Base-by-base conservation (phyloP, 352 stramenopile genomes). In the Pythium phragmiticola region DNA sequence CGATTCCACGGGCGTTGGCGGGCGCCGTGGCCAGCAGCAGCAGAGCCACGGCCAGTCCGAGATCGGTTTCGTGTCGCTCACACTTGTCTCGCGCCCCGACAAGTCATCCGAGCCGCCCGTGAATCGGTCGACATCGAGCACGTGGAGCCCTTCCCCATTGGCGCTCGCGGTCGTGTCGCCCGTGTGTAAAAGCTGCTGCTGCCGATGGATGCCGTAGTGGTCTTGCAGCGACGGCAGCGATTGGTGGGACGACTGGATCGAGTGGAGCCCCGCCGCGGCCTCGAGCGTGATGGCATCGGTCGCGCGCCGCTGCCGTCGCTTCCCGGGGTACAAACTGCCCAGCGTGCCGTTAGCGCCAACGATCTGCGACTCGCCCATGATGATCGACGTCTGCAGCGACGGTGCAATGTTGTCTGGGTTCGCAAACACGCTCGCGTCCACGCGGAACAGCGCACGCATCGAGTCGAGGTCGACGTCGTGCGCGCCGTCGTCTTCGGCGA, bases 371-470 rank as follows among this genome's bases (percentile, higher is more conserved):
- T 92, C 80, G 55, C 83, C 75, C 63, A 90, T 89, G 56, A 92
- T 75, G 59, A 92, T 89, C 16, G 80, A 87, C n/a, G 80, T 84
- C 57, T 92, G 77, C 13, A 82, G 60, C 43, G 84, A 87, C 47
- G 81, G 84, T 69, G 87, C 72, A 60, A 90, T 88, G 58, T 92
- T 92, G 54, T 80, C 78, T 17, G 81, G 80, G 57, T 80, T 92
- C 13, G 81, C 87, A 59, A 85, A 92, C 39, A 90, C 80, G 34
- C 70, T 78, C 36, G 68, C 60, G 56, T 86, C 77, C 60, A 90
- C 72, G 16, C 78, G 84, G 51, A 92, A 92, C 53, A 92, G 68
- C 55, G 87, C 72, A 42, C 74, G 78, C 57, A 90, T 77, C 46
- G 81, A 86, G 30, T 85, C 76, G 26, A 76, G 42, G 50, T 75